phyloP scores from a whole-genome alignment of 352 stramenopile species.

The Globisporangium iwayamae region DNA sequence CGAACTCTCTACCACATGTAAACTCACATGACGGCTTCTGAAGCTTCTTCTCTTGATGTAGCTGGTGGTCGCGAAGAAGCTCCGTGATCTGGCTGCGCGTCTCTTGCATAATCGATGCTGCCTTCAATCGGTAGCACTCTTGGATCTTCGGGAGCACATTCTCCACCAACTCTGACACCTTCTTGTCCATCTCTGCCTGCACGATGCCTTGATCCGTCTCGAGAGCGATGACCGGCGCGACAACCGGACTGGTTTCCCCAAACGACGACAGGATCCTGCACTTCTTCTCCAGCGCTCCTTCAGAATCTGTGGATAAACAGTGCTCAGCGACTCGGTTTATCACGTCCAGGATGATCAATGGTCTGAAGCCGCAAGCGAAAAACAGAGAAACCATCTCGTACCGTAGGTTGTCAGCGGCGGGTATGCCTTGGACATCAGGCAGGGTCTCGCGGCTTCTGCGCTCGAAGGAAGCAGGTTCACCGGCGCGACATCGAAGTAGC shows the following conservation, averaged over 20 bases:
- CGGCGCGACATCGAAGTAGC: slow-evolving; percentile 34
- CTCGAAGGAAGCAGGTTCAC: slow-evolving; percentile 29
- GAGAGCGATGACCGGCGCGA: slow-evolving; percentile 17
- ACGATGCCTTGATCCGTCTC: slow-evolving; percentile 12
- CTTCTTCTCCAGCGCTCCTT: slow-evolving; percentile 37
- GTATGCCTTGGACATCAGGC: slow-evolving; percentile 28
- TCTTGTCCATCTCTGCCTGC: slow-evolving; percentile 50
- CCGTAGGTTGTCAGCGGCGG: slow-evolving; percentile 36
- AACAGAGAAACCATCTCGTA: slow-evolving; percentile 15
- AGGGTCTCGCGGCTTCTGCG: slow-evolving; percentile 9
- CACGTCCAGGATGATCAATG: neutral
- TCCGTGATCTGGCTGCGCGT: slow-evolving; percentile 24
- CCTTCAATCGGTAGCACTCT: slow-evolving; percentile 51
- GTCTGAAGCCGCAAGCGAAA: neutral
- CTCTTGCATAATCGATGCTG: slow-evolving; percentile 40
- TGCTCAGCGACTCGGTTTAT: neutral
- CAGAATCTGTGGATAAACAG: slow-evolving; percentile 30
- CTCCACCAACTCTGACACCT: slow-evolving; percentile 38
- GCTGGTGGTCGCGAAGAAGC: slow-evolving; percentile 26
- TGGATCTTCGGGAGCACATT: slow-evolving; percentile 41
- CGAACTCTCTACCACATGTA: neutral
- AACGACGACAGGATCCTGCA: slow-evolving; percentile 46
- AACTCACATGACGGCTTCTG: slow-evolving; percentile 14
- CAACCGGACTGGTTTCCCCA: slow-evolving; percentile 34
- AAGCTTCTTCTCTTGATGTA: slow-evolving; percentile 9